Base-by-base conservation (phyloP, 306 rosid species). In the Acmispon strigosus region DNA sequence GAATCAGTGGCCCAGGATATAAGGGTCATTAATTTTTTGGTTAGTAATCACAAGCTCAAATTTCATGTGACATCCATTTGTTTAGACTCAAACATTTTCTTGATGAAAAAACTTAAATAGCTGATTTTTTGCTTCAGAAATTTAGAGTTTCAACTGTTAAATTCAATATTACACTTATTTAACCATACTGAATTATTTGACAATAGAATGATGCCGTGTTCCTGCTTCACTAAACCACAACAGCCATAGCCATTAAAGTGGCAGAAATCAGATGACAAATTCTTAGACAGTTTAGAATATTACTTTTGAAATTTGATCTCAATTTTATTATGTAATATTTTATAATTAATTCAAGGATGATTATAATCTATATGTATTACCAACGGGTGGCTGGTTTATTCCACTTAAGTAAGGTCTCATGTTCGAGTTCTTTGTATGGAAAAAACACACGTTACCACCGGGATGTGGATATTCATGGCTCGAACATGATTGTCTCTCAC, bases 191-290 rank as follows among this genome's bases (percentile, higher is more conserved):
- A 32, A 52, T 7, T 74, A 10, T 39, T 18, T 43, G 13, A 45
- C 10, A 45, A 42, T 3, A 32, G 10, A 43, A 42, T 9, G 6
- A 4, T 20, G 20, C 19, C 59, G 22, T 12, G 18, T 36, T 20
- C 36, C 64, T 48, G 64, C 57, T 57, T 57, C 64, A 39, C 57
- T 57, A 67, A 22, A 22, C 75, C 19, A 72, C 48, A 4, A 62
- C 36, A 22, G 45, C 20, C 8, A 56, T 57, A 56, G 13, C 63
- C 10, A 69, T 27, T 27, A 27, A 27, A 69, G 49, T 18, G 65
- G 7, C 43, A 69, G 22, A 52, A 53, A 47, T 34, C 39, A 73
- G 16, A 34, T 6, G n/a, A 10, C 22, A 51, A 22, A 3, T 39
- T 62, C 71, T 62, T 43, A 41, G 18, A 14, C 3, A 57, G 6